Base-by-base conservation (phyloP, 225 moss, liverwort and hornwort species). In the Sphagnum tenellum region DNA sequence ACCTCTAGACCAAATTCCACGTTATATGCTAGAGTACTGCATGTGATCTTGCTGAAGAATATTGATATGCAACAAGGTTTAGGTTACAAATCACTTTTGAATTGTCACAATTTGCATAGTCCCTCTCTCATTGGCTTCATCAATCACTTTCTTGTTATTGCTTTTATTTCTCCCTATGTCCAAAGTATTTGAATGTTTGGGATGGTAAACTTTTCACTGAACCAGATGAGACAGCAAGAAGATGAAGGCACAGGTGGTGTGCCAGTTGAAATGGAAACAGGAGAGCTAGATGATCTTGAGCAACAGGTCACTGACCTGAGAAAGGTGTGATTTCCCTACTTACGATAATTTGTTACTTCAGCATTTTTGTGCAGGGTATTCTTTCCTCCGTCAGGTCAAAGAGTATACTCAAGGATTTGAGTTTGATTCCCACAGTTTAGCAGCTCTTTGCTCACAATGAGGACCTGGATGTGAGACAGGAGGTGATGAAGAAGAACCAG, bases 401-500 rank as follows among this genome's bases (percentile, higher is more conserved):
- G 29, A 29, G 29, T 29, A 29, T 29, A 29, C 29, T 29, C 29
- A 29, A 62, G 4, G 44, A 45, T 4, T 45, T 7, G 11, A 46
- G 13, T 62, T 29, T 8, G 44, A 45, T 2, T 3, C 56, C 56
- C 29, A 29, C 29, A 29, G 29, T 29, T 29, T 29, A 29, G 29
- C 29, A 29, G 29, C 29, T 4, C 9, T 9, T 61, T 3, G 8
- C 4, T 10, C 12, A 14, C 48, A 14, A 14, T 29, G 29, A 52
- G 52, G 52, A 9, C 52, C 52, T 52, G 52, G 7, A 52, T 5
- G 9, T 52, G 53, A 4, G 46, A 44, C 81, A 92, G 92, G 92
- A 98, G 70, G 90, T 83, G 44, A 65, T 66, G 63, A 86, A 75
- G 77, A 98, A 93, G 79, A 93, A 93, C 63, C 79, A 86, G 76